Evolutionary conservation across 225 moss, liverwort and hornwort genomes (phyloP).

Genomic region (Sphagnum contortum): DNA sequence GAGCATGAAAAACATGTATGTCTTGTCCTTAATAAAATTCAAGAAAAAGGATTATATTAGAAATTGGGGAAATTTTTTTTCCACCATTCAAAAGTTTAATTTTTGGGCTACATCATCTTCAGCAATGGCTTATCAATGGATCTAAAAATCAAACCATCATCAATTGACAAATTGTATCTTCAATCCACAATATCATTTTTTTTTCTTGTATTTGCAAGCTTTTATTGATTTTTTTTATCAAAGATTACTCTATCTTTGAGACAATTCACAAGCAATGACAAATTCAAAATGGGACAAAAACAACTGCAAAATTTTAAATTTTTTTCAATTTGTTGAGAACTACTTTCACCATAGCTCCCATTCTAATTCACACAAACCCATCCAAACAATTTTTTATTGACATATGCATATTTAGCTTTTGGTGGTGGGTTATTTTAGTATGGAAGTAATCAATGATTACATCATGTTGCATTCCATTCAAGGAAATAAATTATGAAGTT

Average conservation of each 20-base stretch:
- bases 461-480: conserved; percentile 2
- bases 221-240: conserved; percentile 6
- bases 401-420: conserved; percentile 1
- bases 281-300: neutral
- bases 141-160: neutral
- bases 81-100: neutral
- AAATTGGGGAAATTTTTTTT: conserved; percentile 8
- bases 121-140: conserved; percentile 2
- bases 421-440: conserved; percentile 3
- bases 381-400: neutral
- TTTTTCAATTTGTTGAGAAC: neutral
- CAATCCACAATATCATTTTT: neutral
- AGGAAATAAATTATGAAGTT: neutral
- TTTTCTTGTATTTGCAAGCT: conserved; percentile 8
- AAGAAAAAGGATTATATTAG: neutral
- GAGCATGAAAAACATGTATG: neutral
- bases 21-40: neutral
- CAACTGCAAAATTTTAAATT: neutral
- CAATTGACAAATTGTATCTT: neutral
- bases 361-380: conserved; percentile 1
- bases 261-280: neutral
- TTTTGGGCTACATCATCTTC: conserved; percentile 3
- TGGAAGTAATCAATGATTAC: neutral
- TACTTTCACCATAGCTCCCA: neutral
- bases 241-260: neutral